Evolutionary conservation across 2,329 filamentous ascomycete genomes (phyloP).

Genomic region (Diaporthe citri): DNA sequence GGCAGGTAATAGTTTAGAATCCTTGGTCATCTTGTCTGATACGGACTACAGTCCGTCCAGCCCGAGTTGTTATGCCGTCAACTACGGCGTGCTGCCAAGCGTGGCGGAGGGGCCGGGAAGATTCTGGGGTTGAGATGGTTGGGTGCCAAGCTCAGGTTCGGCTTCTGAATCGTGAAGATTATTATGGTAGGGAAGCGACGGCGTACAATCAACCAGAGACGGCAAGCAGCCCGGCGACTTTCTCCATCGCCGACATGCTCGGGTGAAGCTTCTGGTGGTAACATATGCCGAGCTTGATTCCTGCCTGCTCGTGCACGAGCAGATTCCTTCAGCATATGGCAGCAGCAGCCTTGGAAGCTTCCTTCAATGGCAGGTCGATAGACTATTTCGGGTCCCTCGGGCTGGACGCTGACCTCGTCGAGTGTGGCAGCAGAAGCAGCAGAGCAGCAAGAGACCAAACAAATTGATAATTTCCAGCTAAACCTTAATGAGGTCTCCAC

Average conservation of each 20-base stretch:
- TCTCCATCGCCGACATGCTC: not conserved
- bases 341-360: not conserved
- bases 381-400: not conserved
- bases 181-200: not conserved
- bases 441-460: not conserved
- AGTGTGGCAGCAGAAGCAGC: not conserved
- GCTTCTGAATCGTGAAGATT: conserved; percentile 19
- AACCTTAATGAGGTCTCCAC: conserved; percentile 24
- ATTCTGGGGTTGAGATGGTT: not conserved
- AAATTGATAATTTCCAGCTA: conserved; percentile 29
- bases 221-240: not conserved
- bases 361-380: not conserved
- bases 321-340: not conserved
- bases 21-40: not conserved
- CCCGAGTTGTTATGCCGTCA: not conserved
- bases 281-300: not conserved
- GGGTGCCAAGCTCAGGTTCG: not conserved
- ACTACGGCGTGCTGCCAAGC: not conserved
- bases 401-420: not conserved
- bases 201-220: not conserved
- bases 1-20: not conserved
- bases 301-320: not conserved
- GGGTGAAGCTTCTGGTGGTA: not conserved
- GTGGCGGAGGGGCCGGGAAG: not conserved
- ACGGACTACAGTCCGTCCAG: not conserved